Base-by-base conservation (phyloP, 495 filamentous ascomycete species). In the Daldinia childiae region DNA sequence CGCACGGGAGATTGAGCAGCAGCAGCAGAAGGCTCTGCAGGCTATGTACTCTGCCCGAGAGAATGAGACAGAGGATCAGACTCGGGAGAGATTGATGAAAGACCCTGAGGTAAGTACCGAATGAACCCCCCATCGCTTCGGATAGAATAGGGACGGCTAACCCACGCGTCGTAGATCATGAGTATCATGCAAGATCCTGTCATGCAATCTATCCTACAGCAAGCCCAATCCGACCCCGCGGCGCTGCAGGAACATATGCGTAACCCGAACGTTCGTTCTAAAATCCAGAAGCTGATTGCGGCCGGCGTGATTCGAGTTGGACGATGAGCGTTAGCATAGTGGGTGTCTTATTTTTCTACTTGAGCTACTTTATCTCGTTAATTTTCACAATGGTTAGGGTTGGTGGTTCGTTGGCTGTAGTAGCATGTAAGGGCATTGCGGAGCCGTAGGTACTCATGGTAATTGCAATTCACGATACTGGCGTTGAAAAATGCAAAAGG, bases 51-150 rank as follows among this genome's bases (percentile, higher is more conserved):
- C 91, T 55, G 90, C 92, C 21, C 88, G 92, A 7, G 94, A 94
- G 77, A 95, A 94, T 64, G 95, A 99, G 87, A 97, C 93, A 0
- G 96, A 98, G 83, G 91, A 98, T 79, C 90, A 99, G 87, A 98
- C 95, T 0, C 90, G 92, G 83, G 94, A 94, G 83, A 86, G 95
- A 48, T 90, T 99, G 75, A 90, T 92, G 84, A 90, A 90, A 62
- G 96, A 99, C 78, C 95, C 95, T 4, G 94, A 98, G 84, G 93
- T 96, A 81, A 83, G 90, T 79, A 61, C 14, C n/a, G n/a, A 1
- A 17, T 29, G 15, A 7, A 21, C 21, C 24, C 24, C 32, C 6
- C 1, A 38, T 32, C 6, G 17, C 38, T n/a, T 1, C 24, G 17
- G 36, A 3, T 5, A 55, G 15, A 32, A 56, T 12, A 3, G 12